Percentiles rank a stretch among this genome's conserved stretches.
These are phyloP conservation scores for Dipodascopsis uninucleata DNA, from an alignment of 805 yeast genomes.

Conservation along the genomic window DNA sequence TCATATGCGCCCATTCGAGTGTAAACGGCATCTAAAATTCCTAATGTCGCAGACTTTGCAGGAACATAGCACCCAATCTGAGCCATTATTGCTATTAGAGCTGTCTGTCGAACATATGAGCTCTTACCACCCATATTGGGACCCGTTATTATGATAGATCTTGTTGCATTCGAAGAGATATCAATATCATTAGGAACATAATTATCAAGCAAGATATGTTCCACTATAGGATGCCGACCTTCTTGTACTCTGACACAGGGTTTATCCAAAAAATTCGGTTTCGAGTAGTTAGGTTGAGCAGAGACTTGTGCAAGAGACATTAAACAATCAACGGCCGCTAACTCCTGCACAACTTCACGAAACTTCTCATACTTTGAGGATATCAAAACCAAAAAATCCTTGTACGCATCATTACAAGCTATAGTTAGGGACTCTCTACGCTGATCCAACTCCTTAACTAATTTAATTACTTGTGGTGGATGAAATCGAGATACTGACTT, in stretches of 20 bases:
- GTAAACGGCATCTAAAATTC: conserved; percentile 59
- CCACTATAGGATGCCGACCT: conserved; percentile 68
- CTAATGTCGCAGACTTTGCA: conserved; percentile 55
- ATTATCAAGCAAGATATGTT: conserved; percentile 41
- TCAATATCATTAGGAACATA: conserved; percentile 67
- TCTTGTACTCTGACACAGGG: conserved; percentile 50
- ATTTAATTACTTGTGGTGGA: conserved; percentile 52
- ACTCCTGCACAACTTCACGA: conserved; percentile 43
- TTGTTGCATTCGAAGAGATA: conserved; percentile 46
- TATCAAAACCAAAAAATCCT: conserved; percentile 40
- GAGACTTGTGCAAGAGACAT: conserved; percentile 64
- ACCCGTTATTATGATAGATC: conserved; percentile 70
- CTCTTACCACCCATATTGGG: conserved; percentile 71
- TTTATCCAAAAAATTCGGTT: conserved; percentile 48
- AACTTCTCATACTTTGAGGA: conserved; percentile 41
- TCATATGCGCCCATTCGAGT: conserved; percentile 79
- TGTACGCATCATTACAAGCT: conserved; percentile 49
- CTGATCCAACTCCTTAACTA: conserved; percentile 56
- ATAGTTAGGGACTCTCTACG: conserved; percentile 52
- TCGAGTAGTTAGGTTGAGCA: conserved; percentile 43
- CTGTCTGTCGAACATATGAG: conserved; percentile 69
- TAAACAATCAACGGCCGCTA: conserved; percentile 64
- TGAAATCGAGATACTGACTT: conserved; percentile 66
- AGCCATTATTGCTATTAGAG: conserved; percentile 64
- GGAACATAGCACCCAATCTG: conserved; percentile 79